Base-by-base conservation (phyloP, 2,329 filamentous ascomycete species). In the Cordyceps cateniannulata region DNA sequence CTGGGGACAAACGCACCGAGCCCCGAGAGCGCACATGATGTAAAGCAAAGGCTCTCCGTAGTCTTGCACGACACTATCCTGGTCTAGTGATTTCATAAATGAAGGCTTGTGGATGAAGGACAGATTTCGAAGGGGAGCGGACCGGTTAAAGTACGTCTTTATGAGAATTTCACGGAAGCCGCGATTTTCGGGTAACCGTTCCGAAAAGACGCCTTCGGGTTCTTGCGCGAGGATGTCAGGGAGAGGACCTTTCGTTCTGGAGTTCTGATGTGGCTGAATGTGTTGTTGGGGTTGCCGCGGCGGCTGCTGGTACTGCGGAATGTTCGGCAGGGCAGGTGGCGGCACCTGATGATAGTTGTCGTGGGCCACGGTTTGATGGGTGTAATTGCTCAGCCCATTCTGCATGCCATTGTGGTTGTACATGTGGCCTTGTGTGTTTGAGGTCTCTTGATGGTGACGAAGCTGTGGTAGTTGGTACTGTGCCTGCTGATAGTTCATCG, bases 1-100 rank as follows among this genome's bases (percentile, higher is more conserved):
- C 24, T 12, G 3, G 10, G 16, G 42, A 12, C 7, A 14, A 48
- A 25, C 35, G 20, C 25, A 71, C 66, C 65, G 63, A 2, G 66
- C 64, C 4, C 66, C 65, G 16, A 69, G 63, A 18, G 67, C 68
- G 35, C 66, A 68, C 56, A 69, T 68, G 20, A 60, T 55, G 49
- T 69, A 66, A 5, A 70, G 61, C 5, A 68, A 24, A 3, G 66
- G 63, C 27, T 68, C 63, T 12, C 67, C 66, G 27, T 66, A 67
- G 18, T 68, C 65, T 24, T 67, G 57, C 9, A 63, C 62, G 10
- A 65, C 59, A 27, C 56, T 66, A 8, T 62, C 66, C 20, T 60
- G 59, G 9, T 66, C 64, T n/a, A 70, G 53, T 3, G 65, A 65
- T 20, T 66, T 59, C 63, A 68, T 65, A 45, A 70, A 69, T 3